Base-by-base conservation (phyloP, 2,329 filamentous ascomycete genomes). In the Ceratocystis diversiconidia region DNA sequence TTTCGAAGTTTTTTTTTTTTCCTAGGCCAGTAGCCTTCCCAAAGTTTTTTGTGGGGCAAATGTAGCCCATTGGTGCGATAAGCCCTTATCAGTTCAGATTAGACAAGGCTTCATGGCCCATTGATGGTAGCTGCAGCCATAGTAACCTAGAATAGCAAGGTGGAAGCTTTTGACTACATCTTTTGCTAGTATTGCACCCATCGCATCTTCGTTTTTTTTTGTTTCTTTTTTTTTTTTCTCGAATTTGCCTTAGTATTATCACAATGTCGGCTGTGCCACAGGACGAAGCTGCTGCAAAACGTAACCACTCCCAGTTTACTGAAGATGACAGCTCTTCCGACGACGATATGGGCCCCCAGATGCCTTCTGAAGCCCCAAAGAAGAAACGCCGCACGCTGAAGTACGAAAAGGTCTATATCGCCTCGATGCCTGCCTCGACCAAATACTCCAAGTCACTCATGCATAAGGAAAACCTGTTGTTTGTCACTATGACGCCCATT, bases 401-500 rank as follows among this genome's bases (percentile, higher is more conserved):
- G 1, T 92, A 96, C 78, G 92, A 97, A 77, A 96, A 94, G 75
- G 85, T 97, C 71, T 97, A 96, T 76, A 79, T 97, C 69, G 89
- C 90, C 67, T 92, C 94, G 48, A 82, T 99, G 46, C 94, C 94
- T 3, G 84, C 83, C 62, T 89, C 90, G 22, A 72, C 81, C 46
- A 87, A 90, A 59, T 99, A 99, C 77, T 95, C 89, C 67, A 95
- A 92, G 73, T 97, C 94, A 59, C 80, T 99, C 72, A 99, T 99
- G 95, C 94, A 99, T 81, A 92, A 92, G 77, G 94, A 99, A 70
- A 91, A 96, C 76, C 77, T 99, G 62, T 84, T 88, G 66, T 97
- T 92, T 72, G 84, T 90, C 69, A 95, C 87, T 12, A 86, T 96
- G 74, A 96, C 95, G 0, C 92, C 92, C 0, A 79, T 87, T 67